Evolutionary conservation across 176 grass and related monocot species (phyloP).

Genomic region (Avena atlantica): DNA sequence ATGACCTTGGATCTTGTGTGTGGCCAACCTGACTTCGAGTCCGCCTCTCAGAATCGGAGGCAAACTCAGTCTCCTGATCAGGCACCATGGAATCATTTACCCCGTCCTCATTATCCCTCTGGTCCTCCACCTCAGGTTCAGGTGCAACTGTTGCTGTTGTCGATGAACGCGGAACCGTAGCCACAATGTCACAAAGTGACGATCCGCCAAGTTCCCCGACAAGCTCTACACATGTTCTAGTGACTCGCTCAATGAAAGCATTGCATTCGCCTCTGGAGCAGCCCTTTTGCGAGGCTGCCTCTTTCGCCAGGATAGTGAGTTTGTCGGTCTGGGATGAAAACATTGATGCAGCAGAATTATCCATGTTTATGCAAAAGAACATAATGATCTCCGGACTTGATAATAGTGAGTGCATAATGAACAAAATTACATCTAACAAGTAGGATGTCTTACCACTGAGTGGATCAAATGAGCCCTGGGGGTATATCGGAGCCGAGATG

Average conservation of each 20-base stretch:
- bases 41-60: not conserved
- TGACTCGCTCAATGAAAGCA: constrained; percentile 45
- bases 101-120: constrained; percentile 31
- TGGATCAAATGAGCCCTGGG: constrained; percentile 55
- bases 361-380: constrained; percentile 22
- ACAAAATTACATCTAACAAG: not conserved
- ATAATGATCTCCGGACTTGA: not conserved
- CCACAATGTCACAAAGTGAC: constrained; percentile 39
- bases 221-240: constrained; percentile 44
- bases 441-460: constrained; percentile 41
- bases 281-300: constrained; percentile 30
- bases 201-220: constrained; percentile 48
- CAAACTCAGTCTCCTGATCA: constrained; percentile 8
- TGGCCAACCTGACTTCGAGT: not conserved
- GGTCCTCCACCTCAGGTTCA: constrained; percentile 11
- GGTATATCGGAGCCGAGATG: constrained; percentile 47
- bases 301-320: constrained; percentile 40
- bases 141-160: constrained; percentile 18
- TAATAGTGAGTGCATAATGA: not conserved
- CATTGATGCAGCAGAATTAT: not conserved
- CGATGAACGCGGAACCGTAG: not conserved
- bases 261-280: constrained; percentile 32
- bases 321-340: constrained; percentile 44
- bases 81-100: constrained; percentile 12
- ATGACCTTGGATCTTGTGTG: not conserved